A percentile compares a stretch with the other conserved stretches of the same genome.
Conservation (phyloP, 1,284 basidiomycete genomes). For the Gymnopus androsaceus region DNA sequence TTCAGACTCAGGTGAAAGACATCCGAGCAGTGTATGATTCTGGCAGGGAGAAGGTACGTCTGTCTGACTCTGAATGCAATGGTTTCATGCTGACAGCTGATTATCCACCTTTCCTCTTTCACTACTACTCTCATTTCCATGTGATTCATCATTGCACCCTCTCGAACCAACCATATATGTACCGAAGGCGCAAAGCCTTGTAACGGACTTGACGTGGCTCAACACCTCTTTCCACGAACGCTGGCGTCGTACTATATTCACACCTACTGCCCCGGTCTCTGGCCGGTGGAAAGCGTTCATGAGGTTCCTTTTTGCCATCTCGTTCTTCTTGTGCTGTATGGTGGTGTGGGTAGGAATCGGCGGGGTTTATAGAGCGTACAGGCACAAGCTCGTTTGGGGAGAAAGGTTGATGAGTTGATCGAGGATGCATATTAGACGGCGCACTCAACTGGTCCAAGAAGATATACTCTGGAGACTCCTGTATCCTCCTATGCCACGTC, state of each 20-base stretch:
- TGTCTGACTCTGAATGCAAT: neutral
- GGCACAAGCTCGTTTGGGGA: conserved; percentile 74
- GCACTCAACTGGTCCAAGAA: too few relatives aligned
- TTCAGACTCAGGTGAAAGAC: conserved; percentile 57
- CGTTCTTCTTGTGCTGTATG: conserved; percentile 57
- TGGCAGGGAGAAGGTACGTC: conserved; percentile 61
- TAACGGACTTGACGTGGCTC: conserved; percentile 65
- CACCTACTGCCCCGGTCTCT: conserved; percentile 66
- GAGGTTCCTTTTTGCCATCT: conserved; percentile 57
- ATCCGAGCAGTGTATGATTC: conserved; percentile 66
- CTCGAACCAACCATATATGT: neutral
- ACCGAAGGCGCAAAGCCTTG: conserved; percentile 61
- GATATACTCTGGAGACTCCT: too few relatives aligned
- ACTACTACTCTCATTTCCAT: neutral
- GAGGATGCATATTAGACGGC: too few relatives aligned
- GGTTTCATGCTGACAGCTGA: conserved; percentile 12
- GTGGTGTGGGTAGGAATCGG: conserved; percentile 60
- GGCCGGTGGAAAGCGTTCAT: conserved; percentile 63
- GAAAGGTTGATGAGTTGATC: conserved; percentile 67
- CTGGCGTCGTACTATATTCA: conserved; percentile 70
- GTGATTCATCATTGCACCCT: neutral
- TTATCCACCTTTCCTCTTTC: conserved; percentile 13
- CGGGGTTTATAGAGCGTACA: conserved; percentile 69
- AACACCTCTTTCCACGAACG: conserved; percentile 74
- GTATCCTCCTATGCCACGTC: too few relatives aligned